Evolutionary conservation across 2,329 filamentous ascomycete species (phyloP).

Genomic region (Monilinia laxa): DNA sequence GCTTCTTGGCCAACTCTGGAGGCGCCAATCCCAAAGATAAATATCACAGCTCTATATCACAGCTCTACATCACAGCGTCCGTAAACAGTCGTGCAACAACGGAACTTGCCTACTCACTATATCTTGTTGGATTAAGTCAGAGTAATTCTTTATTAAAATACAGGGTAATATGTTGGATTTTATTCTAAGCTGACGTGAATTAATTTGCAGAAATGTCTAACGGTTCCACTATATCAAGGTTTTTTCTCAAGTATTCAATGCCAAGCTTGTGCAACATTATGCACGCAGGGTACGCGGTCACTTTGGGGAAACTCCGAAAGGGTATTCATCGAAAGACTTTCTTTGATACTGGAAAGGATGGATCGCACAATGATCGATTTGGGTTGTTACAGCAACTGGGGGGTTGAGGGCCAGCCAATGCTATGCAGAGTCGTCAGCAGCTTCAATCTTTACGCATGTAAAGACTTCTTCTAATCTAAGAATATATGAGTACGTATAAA

Average conservation of each 20-base stretch:
- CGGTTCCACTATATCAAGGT: not conserved
- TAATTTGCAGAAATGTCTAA: not conserved
- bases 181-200: not conserved
- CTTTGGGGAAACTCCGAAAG: not conserved
- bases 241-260: not conserved
- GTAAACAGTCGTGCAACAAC: not conserved
- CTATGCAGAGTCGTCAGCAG: too few relatives aligned
- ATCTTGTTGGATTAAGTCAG: not conserved
- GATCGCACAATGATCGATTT: too few relatives aligned
- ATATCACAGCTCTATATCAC: not conserved
- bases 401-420: too few relatives aligned
- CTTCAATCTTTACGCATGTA: not conserved
- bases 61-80: not conserved
- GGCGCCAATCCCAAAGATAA: not conserved
- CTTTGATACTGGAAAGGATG: not conserved
- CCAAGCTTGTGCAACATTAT: not conserved
- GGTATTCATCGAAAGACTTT: not conserved
- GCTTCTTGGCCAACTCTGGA: not conserved
- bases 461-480: too few relatives aligned
- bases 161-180: rapidly evolving
- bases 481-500: too few relatives aligned
- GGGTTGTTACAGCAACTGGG: too few relatives aligned
- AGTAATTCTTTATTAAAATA: not conserved
- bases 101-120: not conserved
- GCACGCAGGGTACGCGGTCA: not conserved